These are phyloP conservation scores for Yarrowia keelungensis DNA, from an alignment of 805 yeast genomes.

Conservation along the genomic window DNA sequence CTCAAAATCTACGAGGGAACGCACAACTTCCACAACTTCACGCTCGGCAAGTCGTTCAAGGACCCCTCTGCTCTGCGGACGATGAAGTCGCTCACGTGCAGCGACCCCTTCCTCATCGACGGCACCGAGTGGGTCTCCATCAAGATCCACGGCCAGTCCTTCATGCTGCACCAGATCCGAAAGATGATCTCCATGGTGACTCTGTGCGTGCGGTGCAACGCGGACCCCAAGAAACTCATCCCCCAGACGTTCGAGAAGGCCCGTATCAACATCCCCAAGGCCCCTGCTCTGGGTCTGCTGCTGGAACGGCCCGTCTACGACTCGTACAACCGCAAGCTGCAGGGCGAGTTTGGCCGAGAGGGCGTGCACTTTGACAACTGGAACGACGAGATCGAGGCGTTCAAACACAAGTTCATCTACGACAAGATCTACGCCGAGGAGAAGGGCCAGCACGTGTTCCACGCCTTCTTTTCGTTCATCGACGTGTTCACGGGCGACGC, in stretches of 20 bases:
- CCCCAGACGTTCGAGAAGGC: constrained; percentile 74
- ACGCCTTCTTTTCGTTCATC: constrained; percentile 89
- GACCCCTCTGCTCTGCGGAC: constrained; percentile 86
- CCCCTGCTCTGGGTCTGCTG: constrained; percentile 92
- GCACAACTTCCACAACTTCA: constrained; percentile 91
- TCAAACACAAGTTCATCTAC: constrained; percentile 87
- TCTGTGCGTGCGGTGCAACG: constrained; percentile 74
- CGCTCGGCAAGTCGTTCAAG: constrained; percentile 77
- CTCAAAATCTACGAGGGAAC: constrained; percentile 80
- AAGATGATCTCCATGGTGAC: constrained; percentile 98
- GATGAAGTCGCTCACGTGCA: constrained; percentile 78
- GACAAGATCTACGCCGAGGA: constrained; percentile 93
- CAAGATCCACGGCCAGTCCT: constrained; percentile 97
- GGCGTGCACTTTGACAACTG: constrained; percentile 71
- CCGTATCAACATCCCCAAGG: constrained; percentile 91
- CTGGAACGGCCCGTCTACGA: constrained; percentile 93
- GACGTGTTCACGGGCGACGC: constrained; percentile 78
- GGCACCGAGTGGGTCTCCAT: constrained; percentile 96
- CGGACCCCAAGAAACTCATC: constrained; percentile 80
- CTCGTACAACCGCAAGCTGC: constrained; percentile 74
- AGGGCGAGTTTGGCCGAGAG: constrained; percentile 73
- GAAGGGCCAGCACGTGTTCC: constrained; percentile 81
- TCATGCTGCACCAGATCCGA: constrained; percentile 97
- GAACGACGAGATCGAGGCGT: constrained; percentile 75
- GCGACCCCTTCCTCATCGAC: constrained; percentile 89